Evolutionary conservation across 768 basidiomycete genomes (phyloP).

Genomic region (Mycena galopus): DNA sequence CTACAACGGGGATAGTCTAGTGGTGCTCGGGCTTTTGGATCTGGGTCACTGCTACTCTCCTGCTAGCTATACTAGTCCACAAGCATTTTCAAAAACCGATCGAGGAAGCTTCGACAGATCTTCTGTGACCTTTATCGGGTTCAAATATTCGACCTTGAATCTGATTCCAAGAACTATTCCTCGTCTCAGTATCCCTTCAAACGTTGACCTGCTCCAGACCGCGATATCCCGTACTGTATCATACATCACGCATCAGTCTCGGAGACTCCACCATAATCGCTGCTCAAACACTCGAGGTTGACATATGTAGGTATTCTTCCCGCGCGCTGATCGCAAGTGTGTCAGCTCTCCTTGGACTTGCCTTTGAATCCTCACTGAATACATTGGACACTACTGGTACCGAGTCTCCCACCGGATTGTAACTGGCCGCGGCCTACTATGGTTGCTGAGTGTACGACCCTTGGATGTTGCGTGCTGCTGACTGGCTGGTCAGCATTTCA

Average conservation of each 20-base stretch:
- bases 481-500: not conserved
- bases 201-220: not conserved
- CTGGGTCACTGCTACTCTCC: not conserved
- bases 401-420: not conserved
- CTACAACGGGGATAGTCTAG: not conserved
- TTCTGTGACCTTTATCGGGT: not conserved
- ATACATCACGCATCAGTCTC: constrained; percentile 3
- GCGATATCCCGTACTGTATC: not conserved
- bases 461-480: not conserved
- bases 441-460: not conserved
- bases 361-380: not conserved
- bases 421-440: not conserved
- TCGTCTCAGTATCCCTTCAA: not conserved
- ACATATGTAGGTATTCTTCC: not conserved
- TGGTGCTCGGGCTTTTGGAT: not conserved
- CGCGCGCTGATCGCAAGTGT: constrained; percentile 16
- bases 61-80: no score
- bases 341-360: not conserved
- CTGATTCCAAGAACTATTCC: not conserved
- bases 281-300: not conserved
- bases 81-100: no score
- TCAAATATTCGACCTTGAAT: not conserved
- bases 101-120: no score
- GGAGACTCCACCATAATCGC: not conserved
- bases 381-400: not conserved